Evolutionary conservation across 2,329 filamentous ascomycete genomes (phyloP).

Genomic region (Pseudonectria buxi): DNA sequence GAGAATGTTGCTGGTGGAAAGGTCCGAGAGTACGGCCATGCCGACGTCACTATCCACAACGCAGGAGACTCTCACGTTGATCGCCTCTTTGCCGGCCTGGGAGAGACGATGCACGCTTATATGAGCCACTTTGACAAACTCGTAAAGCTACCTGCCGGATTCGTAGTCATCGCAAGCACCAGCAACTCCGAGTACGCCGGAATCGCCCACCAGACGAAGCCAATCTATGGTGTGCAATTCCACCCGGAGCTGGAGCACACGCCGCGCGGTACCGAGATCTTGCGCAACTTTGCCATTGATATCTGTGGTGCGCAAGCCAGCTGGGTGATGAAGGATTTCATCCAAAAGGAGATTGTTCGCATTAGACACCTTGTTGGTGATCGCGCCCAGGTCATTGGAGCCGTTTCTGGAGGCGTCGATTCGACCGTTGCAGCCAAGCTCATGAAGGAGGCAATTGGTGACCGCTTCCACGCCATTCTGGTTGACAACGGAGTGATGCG

Average conservation of each 20-base stretch:
- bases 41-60: conserved; percentile 56
- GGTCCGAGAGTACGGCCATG: conserved; percentile 65
- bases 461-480: conserved; percentile 77
- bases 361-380: conserved; percentile 79
- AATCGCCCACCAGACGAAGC: conserved; percentile 64
- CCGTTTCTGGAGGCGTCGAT: conserved; percentile 70
- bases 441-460: conserved; percentile 75
- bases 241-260: conserved; percentile 72
- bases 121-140: conserved; percentile 94
- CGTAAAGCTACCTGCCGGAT: conserved; percentile 62
- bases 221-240: conserved; percentile 78
- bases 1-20: conserved; percentile 46
- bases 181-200: conserved; percentile 72
- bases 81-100: conserved; percentile 69
- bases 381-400: conserved; percentile 68
- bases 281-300: conserved; percentile 75
- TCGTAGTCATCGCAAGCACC: conserved; percentile 68
- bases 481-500: conserved; percentile 81
- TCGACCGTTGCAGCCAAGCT: conserved; percentile 80
- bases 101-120: conserved; percentile 62
- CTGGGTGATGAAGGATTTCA: conserved; percentile 84
- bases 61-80: conserved; percentile 61
- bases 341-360: conserved; percentile 69
- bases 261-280: conserved; percentile 58
- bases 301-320: conserved; percentile 72